phyloP scores from a whole-genome alignment of 1,139 yeast species.

The Williopsis jadinii region DNA sequence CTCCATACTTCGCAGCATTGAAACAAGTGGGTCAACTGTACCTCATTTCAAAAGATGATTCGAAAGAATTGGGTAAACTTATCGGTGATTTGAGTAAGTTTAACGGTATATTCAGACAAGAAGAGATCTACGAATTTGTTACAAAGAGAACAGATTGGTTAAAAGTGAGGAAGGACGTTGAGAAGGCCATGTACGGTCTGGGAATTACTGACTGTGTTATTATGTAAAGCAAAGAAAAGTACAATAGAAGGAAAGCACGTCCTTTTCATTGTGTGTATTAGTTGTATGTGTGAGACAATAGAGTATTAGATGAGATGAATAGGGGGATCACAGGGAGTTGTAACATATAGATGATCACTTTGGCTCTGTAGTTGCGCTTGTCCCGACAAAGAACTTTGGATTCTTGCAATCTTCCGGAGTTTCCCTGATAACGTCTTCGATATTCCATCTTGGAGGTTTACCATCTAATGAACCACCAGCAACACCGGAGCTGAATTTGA shows the following conservation, averaged over 20 bases:
- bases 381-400: conserved; percentile 29
- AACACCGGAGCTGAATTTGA: conserved; percentile 73
- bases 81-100: conserved; percentile 81
- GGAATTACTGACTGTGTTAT: conserved; percentile 59
- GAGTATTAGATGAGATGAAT: no score
- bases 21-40: conserved; percentile 81
- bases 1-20: conserved; percentile 73
- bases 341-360: not conserved
- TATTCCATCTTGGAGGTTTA: conserved; percentile 65
- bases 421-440: conserved; percentile 68
- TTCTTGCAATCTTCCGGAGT: conserved; percentile 67
- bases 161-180: conserved; percentile 68
- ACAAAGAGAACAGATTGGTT: conserved; percentile 87
- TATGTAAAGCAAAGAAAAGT: conserved; percentile 20
- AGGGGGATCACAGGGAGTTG: no score
- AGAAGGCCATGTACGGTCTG: conserved; percentile 90
- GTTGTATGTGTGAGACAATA: no score
- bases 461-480: conserved; percentile 59
- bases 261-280: no score
- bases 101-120: conserved; percentile 86
- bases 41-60: conserved; percentile 64
- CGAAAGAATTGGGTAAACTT: conserved; percentile 78
- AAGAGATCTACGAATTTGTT: conserved; percentile 88
- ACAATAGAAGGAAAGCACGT: no score
- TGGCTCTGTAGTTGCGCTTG: conserved; percentile 2